Evolutionary conservation across 495 filamentous ascomycete species (phyloP), one percentile per base, ranked within the genome.

Genomic region (Penicillium roqueforti): DNA sequence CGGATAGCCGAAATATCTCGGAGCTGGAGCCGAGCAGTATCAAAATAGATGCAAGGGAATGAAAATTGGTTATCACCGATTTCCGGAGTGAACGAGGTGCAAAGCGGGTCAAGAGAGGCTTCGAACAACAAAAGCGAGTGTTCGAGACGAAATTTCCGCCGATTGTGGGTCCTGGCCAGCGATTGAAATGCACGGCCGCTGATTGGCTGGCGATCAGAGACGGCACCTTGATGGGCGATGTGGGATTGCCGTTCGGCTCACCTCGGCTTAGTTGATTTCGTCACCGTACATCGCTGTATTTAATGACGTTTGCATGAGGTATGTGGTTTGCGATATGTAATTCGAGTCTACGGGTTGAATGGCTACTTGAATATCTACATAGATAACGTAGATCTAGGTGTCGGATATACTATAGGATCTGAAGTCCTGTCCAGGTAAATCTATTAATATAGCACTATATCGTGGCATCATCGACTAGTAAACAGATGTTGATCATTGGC

Each of bases 231-330:
- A 54, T 75, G 71, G 71, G 34, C 19, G 50, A 52, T 52, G 80
- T 76, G 53, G 78, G 73, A 66, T 83, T 74, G n/a, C 73, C 77
- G 61, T 45, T 91, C 87, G 51, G 83, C 70, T 44, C 76, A 68
- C 70, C 86, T 90, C 59, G 72, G 72, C 63, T 69, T 58, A 41
- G 42, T 70, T 61, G 10, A 68, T 61, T 67, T 64, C 61, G 61
- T 68, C 64, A 68, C 58, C 62, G 60, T 61, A 63, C 59, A 53
- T 3, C 50, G 45, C 47, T 49, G 56, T 74, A 73, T 66, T 73
- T 63, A 68, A 75, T 75, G 72, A 75, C 72, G 72, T 71, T 68
- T 65, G 59, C 66, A 70, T 60, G 56, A 51, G 47, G 54, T 63
- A 66, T 60, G 61, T 61, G 56, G 1, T 4, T 1, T n/a, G n/a